A percentile compares a stretch with the other conserved stretches of the same genome.
Conservation (phyloP, 441 rosid species). For the Erodium texanum region DNA sequence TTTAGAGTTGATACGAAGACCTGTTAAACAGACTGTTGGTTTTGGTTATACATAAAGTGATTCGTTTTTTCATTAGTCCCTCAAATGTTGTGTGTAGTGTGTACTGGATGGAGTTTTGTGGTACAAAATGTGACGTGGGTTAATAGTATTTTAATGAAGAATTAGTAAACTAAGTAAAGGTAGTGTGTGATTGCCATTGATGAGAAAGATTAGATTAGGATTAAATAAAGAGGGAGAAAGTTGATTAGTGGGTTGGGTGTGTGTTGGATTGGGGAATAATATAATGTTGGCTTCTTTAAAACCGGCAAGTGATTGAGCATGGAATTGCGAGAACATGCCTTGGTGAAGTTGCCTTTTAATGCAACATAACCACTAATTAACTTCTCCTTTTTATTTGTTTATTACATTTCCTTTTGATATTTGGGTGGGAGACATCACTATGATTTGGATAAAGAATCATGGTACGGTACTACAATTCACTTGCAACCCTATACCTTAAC, state of each 20-base stretch:
- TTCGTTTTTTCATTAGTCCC: background rate
- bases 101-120: background rate
- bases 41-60: no score
- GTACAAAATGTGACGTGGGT: slow-evolving; percentile 1
- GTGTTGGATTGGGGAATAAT: background rate
- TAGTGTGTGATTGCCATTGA: background rate
- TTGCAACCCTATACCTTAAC: background rate
- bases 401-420: slow-evolving; percentile 13
- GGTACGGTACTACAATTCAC: slow-evolving; percentile 1
- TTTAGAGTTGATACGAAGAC: no score
- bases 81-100: background rate
- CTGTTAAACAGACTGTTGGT: background rate
- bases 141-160: background rate
- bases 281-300: slow-evolving; percentile 28
- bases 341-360: slow-evolving; percentile 9
- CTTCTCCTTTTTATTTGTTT: background rate
- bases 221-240: background rate
- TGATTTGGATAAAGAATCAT: slow-evolving; percentile 23
- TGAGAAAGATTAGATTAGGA: background rate
- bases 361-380: background rate
- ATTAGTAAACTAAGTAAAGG: background rate
- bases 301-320: slow-evolving; percentile 34
- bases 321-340: slow-evolving; percentile 30
- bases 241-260: background rate
- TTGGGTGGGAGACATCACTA: slow-evolving; percentile 27